Conservation (phyloP, 352 stramenopile species). For the Stramenopiles sp. region DNA sequence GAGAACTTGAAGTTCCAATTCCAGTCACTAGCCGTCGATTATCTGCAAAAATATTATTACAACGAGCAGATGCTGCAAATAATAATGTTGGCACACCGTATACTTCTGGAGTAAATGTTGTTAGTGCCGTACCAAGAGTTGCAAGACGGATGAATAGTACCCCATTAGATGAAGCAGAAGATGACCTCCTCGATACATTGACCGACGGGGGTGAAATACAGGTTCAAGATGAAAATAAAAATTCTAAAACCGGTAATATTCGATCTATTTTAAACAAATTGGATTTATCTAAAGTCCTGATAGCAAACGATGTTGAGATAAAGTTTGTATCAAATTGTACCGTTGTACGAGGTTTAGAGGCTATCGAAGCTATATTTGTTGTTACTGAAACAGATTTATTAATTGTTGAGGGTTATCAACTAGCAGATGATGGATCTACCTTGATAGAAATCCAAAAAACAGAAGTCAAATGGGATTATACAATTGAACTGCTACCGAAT, state of each 20-base stretch:
- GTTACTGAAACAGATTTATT: neutral
- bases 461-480: neutral
- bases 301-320: neutral
- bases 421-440: neutral
- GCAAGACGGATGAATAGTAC: neutral
- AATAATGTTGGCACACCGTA: neutral
- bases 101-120: neutral
- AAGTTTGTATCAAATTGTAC: neutral
- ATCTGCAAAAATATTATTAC: neutral
- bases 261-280: neutral
- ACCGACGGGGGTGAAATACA: neutral
- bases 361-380: neutral
- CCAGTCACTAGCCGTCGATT: neutral
- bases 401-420: neutral
- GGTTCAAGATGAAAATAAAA: neutral
- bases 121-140: neutral
- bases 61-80: neutral
- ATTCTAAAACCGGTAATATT: neutral
- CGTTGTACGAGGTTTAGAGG: neutral
- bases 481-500: neutral
- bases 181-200: neutral
- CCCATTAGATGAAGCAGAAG: neutral
- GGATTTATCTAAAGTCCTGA: neutral
- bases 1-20: too few relatives aligned
- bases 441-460: neutral